Conservation (phyloP, 116 monocot genomes). For the Thalassia testudinum region DNA sequence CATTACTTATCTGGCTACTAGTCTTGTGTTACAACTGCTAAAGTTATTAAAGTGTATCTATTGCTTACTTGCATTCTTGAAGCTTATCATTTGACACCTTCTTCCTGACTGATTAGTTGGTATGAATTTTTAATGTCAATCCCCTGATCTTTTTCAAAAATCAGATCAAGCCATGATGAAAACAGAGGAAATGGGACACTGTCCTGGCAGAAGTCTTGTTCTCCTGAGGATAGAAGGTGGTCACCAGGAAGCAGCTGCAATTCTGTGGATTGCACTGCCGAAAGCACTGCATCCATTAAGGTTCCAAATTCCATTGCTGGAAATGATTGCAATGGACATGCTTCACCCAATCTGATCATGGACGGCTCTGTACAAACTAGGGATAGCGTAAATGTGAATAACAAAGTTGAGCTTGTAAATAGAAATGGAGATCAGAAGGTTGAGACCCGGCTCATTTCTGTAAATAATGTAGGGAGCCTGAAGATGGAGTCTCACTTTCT, state of each 20-base stretch:
- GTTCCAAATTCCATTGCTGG: slow-evolving; percentile 8
- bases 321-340: slow-evolving; percentile 3
- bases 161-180: slow-evolving; percentile 7
- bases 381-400: slow-evolving; percentile 3
- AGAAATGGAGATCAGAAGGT: slow-evolving; percentile 20
- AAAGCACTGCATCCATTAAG: slow-evolving; percentile 14
- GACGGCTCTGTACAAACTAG: slow-evolving; percentile 25
- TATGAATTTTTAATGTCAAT: background rate
- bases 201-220: slow-evolving; percentile 13
- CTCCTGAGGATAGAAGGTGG: slow-evolving; percentile 20
- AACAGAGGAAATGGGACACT: slow-evolving; percentile 12
- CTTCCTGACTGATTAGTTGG: background rate
- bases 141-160: background rate
- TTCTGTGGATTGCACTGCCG: slow-evolving; percentile 20
- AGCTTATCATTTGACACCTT: too few species aligned
- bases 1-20: background rate
- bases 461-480: slow-evolving; percentile 45
- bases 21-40: too few species aligned
- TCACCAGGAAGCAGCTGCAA: slow-evolving; percentile 32
- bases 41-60: too few species aligned
- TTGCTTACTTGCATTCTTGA: too few species aligned
- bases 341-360: background rate
- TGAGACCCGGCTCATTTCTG: slow-evolving; percentile 36
- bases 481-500: slow-evolving; percentile 22
- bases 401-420: slow-evolving; percentile 14